Conservation (phyloP, 495 filamentous ascomycete species). For the Glonium stellatum region DNA sequence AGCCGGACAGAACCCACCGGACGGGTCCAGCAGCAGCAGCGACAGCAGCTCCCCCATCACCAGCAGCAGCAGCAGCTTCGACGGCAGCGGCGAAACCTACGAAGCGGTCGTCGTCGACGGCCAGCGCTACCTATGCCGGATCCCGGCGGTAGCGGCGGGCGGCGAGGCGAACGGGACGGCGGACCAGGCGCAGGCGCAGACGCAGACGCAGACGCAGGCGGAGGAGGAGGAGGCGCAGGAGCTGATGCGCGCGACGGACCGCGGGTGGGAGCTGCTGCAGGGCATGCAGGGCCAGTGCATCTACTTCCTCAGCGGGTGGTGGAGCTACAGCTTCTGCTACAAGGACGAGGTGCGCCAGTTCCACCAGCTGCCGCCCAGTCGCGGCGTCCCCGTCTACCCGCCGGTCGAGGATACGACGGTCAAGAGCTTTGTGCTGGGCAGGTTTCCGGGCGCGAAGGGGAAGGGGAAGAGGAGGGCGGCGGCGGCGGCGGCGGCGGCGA, state of each 20-base stretch:
- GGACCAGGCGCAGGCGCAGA: slow-evolving; percentile 41
- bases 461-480: slow-evolving; percentile 22
- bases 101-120: slow-evolving; percentile 65
- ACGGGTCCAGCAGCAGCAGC: slow-evolving; percentile 20
- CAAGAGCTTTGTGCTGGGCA: slow-evolving; percentile 74
- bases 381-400: slow-evolving; percentile 59
- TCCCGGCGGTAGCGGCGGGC: slow-evolving; percentile 59
- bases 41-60: too few species aligned
- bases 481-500: slow-evolving; percentile 32
- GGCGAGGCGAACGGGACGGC: slow-evolving; percentile 49
- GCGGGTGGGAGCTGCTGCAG: slow-evolving; percentile 83
- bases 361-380: slow-evolving; percentile 66
- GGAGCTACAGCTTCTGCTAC: slow-evolving; percentile 96
- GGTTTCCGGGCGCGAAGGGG: slow-evolving; percentile 35
- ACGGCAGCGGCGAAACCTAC: slow-evolving; percentile 45
- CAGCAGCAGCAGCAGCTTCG: not conserved
- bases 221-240: slow-evolving; percentile 77
- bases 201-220: slow-evolving; percentile 44
- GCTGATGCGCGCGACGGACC: slow-evolving; percentile 70
- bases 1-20: slow-evolving; percentile 9
- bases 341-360: slow-evolving; percentile 83
- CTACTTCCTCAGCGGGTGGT: slow-evolving; percentile 90
- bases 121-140: slow-evolving; percentile 73
- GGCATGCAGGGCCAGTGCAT: slow-evolving; percentile 83
- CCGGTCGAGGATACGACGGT: slow-evolving; percentile 68